Conservation (phyloP, 2,329 filamentous ascomycete genomes). For the Diaporthe velutina region DNA sequence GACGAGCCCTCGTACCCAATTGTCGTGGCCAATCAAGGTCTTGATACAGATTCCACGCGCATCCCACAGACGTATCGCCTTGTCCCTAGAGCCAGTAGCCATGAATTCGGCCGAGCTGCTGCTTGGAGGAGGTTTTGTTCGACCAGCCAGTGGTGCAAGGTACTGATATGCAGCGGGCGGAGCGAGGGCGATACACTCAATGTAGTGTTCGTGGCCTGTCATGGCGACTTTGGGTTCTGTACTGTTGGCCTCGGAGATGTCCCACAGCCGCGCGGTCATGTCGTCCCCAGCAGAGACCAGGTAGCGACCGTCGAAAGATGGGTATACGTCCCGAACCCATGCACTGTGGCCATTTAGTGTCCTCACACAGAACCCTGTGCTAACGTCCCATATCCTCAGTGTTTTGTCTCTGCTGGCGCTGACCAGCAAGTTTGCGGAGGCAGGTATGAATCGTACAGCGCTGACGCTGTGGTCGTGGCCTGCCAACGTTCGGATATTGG, state of each 20-base stretch:
- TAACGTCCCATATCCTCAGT: constrained; percentile 91
- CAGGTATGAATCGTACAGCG: constrained; percentile 88
- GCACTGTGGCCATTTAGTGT: constrained; percentile 86
- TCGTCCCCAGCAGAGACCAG: constrained; percentile 88
- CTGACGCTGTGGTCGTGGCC: constrained; percentile 95
- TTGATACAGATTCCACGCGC: constrained; percentile 86
- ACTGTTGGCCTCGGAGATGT: constrained; percentile 75
- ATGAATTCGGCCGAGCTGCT: constrained; percentile 87
- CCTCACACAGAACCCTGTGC: constrained; percentile 91
- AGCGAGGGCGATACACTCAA: constrained; percentile 89
- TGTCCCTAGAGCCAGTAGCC: constrained; percentile 90
- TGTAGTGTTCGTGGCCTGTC: constrained; percentile 86
- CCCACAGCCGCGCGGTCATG: constrained; percentile 86
- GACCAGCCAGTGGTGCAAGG: constrained; percentile 80
- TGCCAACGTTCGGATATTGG: constrained; percentile 90
- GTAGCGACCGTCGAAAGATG: constrained; percentile 85
- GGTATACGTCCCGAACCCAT: constrained; percentile 89
- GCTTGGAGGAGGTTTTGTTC: constrained; percentile 83
- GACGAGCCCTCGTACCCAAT: constrained; percentile 88
- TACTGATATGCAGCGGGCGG: constrained; percentile 84
- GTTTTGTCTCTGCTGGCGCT: constrained; percentile 89
- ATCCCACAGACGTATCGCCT: constrained; percentile 92
- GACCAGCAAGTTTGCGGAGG: constrained; percentile 87
- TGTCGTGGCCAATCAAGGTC: constrained; percentile 89
- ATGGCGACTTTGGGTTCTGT: constrained; percentile 83